Evolutionary conservation across 352 stramenopile genomes (phyloP), one percentile per base, ranked within the genome.

Genomic region (Pythium pyrilobum): DNA sequence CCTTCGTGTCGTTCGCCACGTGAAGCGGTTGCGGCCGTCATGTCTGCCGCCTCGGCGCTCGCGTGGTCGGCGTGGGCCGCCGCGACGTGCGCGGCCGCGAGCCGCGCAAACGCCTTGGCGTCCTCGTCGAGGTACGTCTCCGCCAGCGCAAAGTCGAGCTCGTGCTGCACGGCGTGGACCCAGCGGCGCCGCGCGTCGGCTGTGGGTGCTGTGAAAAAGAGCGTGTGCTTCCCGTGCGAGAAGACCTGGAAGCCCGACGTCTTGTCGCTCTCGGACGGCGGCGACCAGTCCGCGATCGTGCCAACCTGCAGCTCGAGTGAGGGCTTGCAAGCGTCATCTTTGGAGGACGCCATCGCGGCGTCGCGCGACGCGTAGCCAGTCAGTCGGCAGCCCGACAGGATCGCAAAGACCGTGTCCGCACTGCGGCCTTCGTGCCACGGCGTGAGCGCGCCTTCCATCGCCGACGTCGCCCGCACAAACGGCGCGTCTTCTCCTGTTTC

Each of bases 101-200:
- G 69, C 15, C 73, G 71, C 5, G 71, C 72, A 41, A 88, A 83
- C 49, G 71, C 63, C 20, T 67, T 66, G 4, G 74, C 75, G 0
- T 81, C 70, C 32, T 85, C 66, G 24, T 82, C 77, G 32, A 89
- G 49, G 21, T 80, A 85, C 36, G 58, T 53, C 48, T 91, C 78
- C 3, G 73, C 75, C 4, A 81, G 53, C 3, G 69, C 64, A 47
- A 87, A 87, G 18, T 85, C 71, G 0, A 86, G 62, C 24, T 87
- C 77, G 34, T 83, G 66, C 23, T 84, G 69, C 15, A 89, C 59
- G 1, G 67, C 64, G 24, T 78, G 68, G 0, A 88, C 47, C 81
- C 81, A 91, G 16, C 63, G 56, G 16, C 67, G 44, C 43, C 87
- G 89, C 0, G 40, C 51, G 11, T 66, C 31, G 2, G 51, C n/a